These are phyloP conservation scores for Arthrobotrys iridis DNA, from an alignment of 2,329 filamentous ascomycete species.

Conservation along the genomic window DNA sequence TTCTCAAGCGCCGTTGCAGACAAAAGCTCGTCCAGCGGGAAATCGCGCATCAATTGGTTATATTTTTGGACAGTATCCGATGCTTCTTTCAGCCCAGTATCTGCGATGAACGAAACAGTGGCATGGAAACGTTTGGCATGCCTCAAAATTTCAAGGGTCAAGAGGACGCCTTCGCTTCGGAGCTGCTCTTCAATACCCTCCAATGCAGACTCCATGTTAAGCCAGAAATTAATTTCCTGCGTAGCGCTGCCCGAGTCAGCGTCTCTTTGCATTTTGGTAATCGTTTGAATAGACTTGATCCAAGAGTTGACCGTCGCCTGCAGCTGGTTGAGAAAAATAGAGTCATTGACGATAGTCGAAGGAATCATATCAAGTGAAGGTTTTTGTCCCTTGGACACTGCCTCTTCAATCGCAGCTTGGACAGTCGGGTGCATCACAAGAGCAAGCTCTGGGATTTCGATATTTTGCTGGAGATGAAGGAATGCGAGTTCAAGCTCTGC, in stretches of 20 bases:
- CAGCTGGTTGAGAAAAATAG: conserved; percentile 89
- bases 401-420: conserved; percentile 82
- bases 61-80: conserved; percentile 98
- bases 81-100: conserved; percentile 94
- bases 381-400: conserved; percentile 72
- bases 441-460: conserved; percentile 92
- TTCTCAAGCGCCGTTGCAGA: conserved; percentile 90
- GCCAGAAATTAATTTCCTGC: conserved; percentile 99
- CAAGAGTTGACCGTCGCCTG: conserved; percentile 94
- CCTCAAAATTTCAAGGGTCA: conserved; percentile 94
- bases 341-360: conserved; percentile 80
- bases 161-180: conserved; percentile 82
- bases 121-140: conserved; percentile 98
- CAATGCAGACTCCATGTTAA: conserved; percentile 93
- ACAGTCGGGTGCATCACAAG: conserved; percentile 89
- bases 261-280: conserved; percentile 93
- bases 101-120: conserved; percentile 93
- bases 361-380: conserved; percentile 83
- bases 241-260: conserved; percentile 80
- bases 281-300: conserved; percentile 98
- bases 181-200: conserved; percentile 92
- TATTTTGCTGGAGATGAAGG: conserved; percentile 93
- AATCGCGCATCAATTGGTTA: conserved; percentile 98
- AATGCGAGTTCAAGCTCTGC: conserved; percentile 92
- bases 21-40: conserved; percentile 91